phyloP scores from a whole-genome alignment of 1,284 basidiomycete species.

The Gymnopus androsaceus region DNA sequence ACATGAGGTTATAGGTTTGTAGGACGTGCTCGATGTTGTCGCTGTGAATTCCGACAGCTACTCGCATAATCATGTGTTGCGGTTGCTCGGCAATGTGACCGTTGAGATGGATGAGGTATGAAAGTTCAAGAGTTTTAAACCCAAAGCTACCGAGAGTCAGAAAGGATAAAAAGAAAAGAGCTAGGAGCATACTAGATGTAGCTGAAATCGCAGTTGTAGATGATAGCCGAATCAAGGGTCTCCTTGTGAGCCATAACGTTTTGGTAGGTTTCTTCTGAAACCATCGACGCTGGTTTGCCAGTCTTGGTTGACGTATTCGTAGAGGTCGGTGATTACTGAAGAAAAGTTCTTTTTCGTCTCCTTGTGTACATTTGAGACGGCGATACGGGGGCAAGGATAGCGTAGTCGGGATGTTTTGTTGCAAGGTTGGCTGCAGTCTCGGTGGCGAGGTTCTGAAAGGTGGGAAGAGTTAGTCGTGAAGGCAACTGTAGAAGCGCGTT shows the following conservation, averaged over 20 bases:
- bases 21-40: background rate
- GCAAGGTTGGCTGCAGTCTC: conserved; percentile 98
- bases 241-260: conserved; percentile 85
- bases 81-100: background rate
- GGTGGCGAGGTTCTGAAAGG: conserved; percentile 80
- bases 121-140: conserved; percentile 73
- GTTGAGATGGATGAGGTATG: conserved; percentile 60
- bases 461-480: conserved; percentile 2
- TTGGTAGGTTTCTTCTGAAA: conserved; percentile 87
- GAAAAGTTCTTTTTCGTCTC: conserved; percentile 98
- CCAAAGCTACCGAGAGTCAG: conserved; percentile 54
- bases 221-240: conserved; percentile 89
- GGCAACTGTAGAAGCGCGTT: background rate
- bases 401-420: conserved; percentile 97
- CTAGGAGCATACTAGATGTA: conserved; percentile 78
- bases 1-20: too few species aligned
- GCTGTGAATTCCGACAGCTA: background rate
- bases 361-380: conserved; percentile 98
- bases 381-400: conserved; percentile 98
- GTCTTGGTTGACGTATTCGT: conserved; percentile 98
- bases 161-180: too few species aligned
- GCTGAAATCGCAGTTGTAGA: conserved; percentile 97
- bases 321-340: conserved; percentile 90
- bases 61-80: background rate
- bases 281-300: conserved; percentile 85